Base-by-base conservation (phyloP, 2,329 filamentous ascomycete species). In the Chrysoporthe puriensis region DNA sequence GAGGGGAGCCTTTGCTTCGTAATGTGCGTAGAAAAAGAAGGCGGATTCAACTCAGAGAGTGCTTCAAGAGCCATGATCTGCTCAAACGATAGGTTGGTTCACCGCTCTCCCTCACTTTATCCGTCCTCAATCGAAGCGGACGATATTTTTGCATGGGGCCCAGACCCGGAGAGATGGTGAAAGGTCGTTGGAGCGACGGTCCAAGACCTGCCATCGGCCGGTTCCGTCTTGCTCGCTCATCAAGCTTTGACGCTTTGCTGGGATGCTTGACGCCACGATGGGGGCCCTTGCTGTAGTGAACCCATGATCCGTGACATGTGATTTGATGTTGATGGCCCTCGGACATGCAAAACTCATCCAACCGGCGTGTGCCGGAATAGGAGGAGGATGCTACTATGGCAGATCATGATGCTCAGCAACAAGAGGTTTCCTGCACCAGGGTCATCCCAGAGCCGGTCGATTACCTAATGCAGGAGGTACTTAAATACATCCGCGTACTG, bases 141-240 rank as follows among this genome's bases (percentile, higher is more conserved):
- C 50, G 13, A 34, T 32, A 34, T 11, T 26, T 14, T 11, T 52
- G 21, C 21, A 9, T 26, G 11, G 48, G n/a, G 48, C 9, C 9
- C 48, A 32, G 46, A 9, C 18, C 18, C 11, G 48, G 48, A 9
- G 11, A 36, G 34, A 40, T 57, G 32, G 18, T 57, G 52, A 11
- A 57, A 36, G 52, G 2, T 26, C 48, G 9, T 52, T 21, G 6
- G 18, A 63, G 60, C 44, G 44, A 13, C 18, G 36, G n/a, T n/a
- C 48, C 21, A 9, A 56, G 48, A 34, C n/a, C 50, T 63, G 62
- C 21, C 40, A 26, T 57, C 66, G 66, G 66, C 63, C 58, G 66
- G 63, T 62, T 68, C 66, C 66, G 66, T 65, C 60, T n/a, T 48
- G 21, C 62, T 56, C 48, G 46, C 36, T 61, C 58, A 52, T 40